A percentile compares a stretch with the other conserved stretches of the same genome.
phyloP scores from a whole-genome alignment of 345 rosid genomes.

The Citrus reticulata region DNA sequence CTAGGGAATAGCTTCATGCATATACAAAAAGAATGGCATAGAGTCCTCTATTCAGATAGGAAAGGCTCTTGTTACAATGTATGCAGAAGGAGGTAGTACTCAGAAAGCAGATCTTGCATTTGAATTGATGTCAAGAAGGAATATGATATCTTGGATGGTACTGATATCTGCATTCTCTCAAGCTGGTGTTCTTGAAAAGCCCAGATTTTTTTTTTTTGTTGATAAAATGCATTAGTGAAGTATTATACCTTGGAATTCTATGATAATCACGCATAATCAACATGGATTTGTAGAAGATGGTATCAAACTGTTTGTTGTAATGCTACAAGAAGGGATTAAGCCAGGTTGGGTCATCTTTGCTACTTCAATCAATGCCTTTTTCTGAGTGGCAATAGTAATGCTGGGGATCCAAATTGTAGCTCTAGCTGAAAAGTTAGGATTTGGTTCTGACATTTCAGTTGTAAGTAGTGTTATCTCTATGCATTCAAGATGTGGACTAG shows the following conservation, averaged over 20 bases:
- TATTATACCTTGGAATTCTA: slow-evolving; percentile 23
- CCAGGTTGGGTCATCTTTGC: slow-evolving; percentile 1
- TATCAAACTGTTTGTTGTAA: slow-evolving; percentile 9
- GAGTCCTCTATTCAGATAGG: slow-evolving; percentile 19
- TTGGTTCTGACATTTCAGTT: slow-evolving; percentile 19
- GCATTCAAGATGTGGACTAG: slow-evolving; percentile 23
- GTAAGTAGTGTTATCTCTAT: slow-evolving; percentile 22
- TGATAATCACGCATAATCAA: slow-evolving; percentile 14
- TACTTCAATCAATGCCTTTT: slow-evolving; percentile 18
- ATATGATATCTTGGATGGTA: neutral
- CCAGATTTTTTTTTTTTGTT: slow-evolving; percentile 3
- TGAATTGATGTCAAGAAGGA: slow-evolving; percentile 20
- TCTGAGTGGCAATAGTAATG: slow-evolving; percentile 15
- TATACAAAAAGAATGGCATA: slow-evolving; percentile 16
- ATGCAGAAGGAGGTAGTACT: slow-evolving; percentile 13
- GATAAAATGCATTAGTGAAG: slow-evolving; percentile 16
- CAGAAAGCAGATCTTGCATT: slow-evolving; percentile 5
- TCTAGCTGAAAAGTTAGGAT: slow-evolving; percentile 16
- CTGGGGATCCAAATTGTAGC: slow-evolving; percentile 20
- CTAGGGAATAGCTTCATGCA: slow-evolving; percentile 24
- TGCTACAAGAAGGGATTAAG: slow-evolving; percentile 13
- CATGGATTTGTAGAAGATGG: slow-evolving; percentile 21
- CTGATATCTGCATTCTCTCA: too few relatives aligned
- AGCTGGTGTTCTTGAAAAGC: slow-evolving; percentile 2
- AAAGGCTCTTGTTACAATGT: slow-evolving; percentile 19